Evolutionary conservation across 2,329 filamentous ascomycete genomes (phyloP), one percentile per base, ranked within the genome.

Genomic region (Fusarium humuli): DNA sequence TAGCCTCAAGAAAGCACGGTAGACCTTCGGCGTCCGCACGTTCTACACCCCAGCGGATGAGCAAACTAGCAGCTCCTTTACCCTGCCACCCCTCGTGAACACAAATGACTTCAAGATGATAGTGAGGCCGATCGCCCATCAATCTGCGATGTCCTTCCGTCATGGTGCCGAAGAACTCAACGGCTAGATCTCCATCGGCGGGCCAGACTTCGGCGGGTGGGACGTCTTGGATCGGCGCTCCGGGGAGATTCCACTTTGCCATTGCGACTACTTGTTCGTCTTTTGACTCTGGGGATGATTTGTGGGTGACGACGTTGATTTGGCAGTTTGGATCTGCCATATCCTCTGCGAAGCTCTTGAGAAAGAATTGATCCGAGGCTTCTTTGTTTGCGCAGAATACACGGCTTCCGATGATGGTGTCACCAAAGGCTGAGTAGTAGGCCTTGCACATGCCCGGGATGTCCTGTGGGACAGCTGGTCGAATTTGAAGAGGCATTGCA

Each of bases 1-100:
- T 86, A 11, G 85, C 83, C 62, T 88, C 85, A 2, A 88, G 74
- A 73, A 84, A 88, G 12, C 81, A 79, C 46, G 83, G 81, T 16
- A 78, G 67, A 0, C 80, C 78, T 2, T 79, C 81, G 7, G 75
- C 77, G 69, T 87, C 85, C 2, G 84, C 84, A 64, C 76, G 78
- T 27, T 80, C 74, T 9, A 83, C 61, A 0, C 86, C 86, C 84
- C 84, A 88, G 27, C 75, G 74, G 41, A 88, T 69, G 23, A 88
- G 57, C 30, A 76, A 74, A 16, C 78, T 78, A 0, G 81, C 84
- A 0, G 82, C 80, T 0, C 86, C 86, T 41, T 77, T 81, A 2
- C 86, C 81, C 73, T 85, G 84, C 64, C 79, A 79, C 20, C 78
- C 80, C 5, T 75, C 77, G 45, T 78, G 75, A 13, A 83, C 84